phyloP scores from a whole-genome alignment of 768 basidiomycete genomes.

The Xerocomellus dryophilus region DNA sequence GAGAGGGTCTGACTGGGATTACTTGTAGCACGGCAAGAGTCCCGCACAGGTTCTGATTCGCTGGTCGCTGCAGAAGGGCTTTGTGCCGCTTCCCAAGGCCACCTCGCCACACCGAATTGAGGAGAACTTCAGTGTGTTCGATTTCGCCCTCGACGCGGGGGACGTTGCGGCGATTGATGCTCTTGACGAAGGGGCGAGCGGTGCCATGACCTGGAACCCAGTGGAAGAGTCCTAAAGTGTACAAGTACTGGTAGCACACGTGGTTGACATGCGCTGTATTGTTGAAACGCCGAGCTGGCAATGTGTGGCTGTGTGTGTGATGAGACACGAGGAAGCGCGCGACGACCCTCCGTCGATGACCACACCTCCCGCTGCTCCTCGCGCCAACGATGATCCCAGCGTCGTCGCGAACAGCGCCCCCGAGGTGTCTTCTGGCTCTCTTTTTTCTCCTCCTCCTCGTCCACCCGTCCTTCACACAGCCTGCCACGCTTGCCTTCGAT shows the following conservation, averaged over 20 bases:
- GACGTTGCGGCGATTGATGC: constrained; percentile 65
- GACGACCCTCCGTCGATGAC: constrained; percentile 18
- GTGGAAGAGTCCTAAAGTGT: constrained; percentile 39
- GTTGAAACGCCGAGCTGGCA: background rate
- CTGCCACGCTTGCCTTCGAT: constrained; percentile 57
- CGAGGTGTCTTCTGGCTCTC: constrained; percentile 4
- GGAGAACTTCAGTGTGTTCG: constrained; percentile 70
- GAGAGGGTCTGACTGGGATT: background rate
- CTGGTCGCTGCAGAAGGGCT: constrained; percentile 50
- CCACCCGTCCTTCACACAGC: constrained; percentile 43
- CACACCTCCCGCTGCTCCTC: constrained; percentile 8
- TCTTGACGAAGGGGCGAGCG: constrained; percentile 66
- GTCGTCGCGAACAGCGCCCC: constrained; percentile 6
- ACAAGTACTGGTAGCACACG: too few relatives aligned
- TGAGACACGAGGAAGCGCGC: background rate
- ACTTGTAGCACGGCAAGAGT: constrained; percentile 26
- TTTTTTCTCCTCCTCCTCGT: constrained; percentile 20
- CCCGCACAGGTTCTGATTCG: constrained; percentile 47
- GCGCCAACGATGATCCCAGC: constrained; percentile 25
- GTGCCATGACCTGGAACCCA: constrained; percentile 82
- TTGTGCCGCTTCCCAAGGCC: constrained; percentile 77
- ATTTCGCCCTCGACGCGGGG: constrained; percentile 61
- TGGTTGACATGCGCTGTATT: background rate
- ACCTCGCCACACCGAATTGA: constrained; percentile 60
- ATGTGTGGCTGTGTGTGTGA: constrained; percentile 24